Evolutionary conservation across 2,329 filamentous ascomycete species (phyloP).

Genomic region (Fusarium illudens): DNA sequence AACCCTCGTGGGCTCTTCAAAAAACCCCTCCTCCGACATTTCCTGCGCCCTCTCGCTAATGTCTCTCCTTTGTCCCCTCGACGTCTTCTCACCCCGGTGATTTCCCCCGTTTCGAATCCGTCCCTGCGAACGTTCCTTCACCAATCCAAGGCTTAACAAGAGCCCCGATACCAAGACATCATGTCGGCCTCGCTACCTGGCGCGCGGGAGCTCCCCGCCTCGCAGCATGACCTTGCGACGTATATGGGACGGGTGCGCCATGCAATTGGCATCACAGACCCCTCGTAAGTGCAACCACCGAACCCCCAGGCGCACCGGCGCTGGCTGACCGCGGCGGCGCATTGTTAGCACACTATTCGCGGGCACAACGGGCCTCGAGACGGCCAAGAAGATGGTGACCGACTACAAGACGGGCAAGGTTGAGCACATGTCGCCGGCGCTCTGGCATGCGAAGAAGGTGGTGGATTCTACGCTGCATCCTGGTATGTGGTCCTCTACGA

Average conservation of each 20-base stretch:
- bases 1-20: constrained; percentile 1
- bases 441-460: constrained; percentile 97
- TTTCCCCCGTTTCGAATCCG: background rate
- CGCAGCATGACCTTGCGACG: constrained; percentile 89
- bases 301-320: background rate
- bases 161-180: constrained; percentile 14
- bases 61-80: constrained; percentile 9
- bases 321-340: constrained; percentile 14
- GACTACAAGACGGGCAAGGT: constrained; percentile 88
- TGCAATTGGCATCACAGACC: constrained; percentile 88
- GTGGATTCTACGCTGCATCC: constrained; percentile 97
- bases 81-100: background rate
- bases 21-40: constrained; percentile 6
- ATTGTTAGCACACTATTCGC: constrained; percentile 82
- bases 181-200: constrained; percentile 75
- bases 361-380: constrained; percentile 78
- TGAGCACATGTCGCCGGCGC: constrained; percentile 82
- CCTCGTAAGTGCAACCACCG: constrained; percentile 74
- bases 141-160: constrained; percentile 11
- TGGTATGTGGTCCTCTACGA: constrained; percentile 63
- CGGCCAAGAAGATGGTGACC: constrained; percentile 82
- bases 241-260: constrained; percentile 97
- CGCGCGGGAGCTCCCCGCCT: constrained; percentile 83
- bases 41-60: constrained; percentile 15
- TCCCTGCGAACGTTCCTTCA: constrained; percentile 6